phyloP scores from a whole-genome alignment of 345 rosid genomes.

The Mangifera indica region DNA sequence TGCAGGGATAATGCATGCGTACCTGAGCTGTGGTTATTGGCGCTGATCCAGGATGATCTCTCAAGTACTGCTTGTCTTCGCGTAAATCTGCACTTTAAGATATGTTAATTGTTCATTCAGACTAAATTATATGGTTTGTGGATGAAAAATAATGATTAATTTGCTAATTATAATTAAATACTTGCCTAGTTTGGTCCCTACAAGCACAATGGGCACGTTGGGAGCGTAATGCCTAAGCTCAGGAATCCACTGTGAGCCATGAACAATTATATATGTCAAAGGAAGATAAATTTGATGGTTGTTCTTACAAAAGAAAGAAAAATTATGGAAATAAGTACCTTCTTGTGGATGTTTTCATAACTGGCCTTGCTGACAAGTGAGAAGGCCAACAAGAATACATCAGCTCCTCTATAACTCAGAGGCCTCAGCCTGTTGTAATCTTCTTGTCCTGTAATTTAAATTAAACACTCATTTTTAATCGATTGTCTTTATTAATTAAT shows the following conservation, averaged over 20 bases:
- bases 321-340: slow-evolving; percentile 32
- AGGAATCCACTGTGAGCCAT: slow-evolving; percentile 60
- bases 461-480: neutral
- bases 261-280: neutral
- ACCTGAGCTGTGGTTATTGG: slow-evolving; percentile 66
- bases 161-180: too few species aligned
- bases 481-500: too few species aligned
- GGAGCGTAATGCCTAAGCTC: slow-evolving; percentile 80
- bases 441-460: slow-evolving; percentile 58
- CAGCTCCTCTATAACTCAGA: slow-evolving; percentile 85
- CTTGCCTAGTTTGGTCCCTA: slow-evolving; percentile 78
- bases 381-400: slow-evolving; percentile 77
- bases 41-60: slow-evolving; percentile 61
- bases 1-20: slow-evolving; percentile 12
- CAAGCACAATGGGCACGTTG: slow-evolving; percentile 69
- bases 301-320: neutral
- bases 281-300: neutral
- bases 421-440: slow-evolving; percentile 83
- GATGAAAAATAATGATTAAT: too few species aligned
- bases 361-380: slow-evolving; percentile 80
- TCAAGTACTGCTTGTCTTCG: slow-evolving; percentile 57
- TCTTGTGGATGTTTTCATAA: slow-evolving; percentile 71
- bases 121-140: too few species aligned
- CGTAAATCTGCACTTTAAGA: slow-evolving; percentile 49
- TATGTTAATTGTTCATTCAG: too few species aligned